Base-by-base conservation (phyloP, 2,329 filamentous ascomycete species). In the Raffaelea albimanens region DNA sequence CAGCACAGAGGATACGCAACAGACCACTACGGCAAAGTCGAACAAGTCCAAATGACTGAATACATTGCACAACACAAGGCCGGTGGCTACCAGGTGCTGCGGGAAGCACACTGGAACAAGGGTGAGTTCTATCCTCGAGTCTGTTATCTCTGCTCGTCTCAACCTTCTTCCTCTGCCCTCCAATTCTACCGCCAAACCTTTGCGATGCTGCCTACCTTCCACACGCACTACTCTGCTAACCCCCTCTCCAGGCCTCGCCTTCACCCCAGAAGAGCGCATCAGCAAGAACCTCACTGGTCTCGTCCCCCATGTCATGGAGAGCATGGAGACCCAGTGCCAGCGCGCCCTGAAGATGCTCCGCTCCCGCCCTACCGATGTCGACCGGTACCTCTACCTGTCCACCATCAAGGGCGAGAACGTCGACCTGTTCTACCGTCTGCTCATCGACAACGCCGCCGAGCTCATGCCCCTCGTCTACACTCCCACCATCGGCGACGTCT, bases 401-500 rank as follows among this genome's bases (percentile, higher is more conserved):
- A 74, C 78, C 54, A 68, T 91, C 64, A 85, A 88, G 68, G 76
- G 76, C 62, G 78, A 82, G 58, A 91, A 90, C 63, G 76, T 80
- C 52, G 83, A 91, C 63, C 77, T 93, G 50, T 93, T 91, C 73
- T 91, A 88, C 72, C 79, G 87, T 55, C 75, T 91, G 53, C 72
- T 91, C 53, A 85, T 88, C 54, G 79, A 87, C 66, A 55, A 91
- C 67, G 69, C 83, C 51, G 73, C 83, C 68, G 84, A 89, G 59
- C 70, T 91, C 56, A 90, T 88, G 69, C 87, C 87, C 43, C 71
- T 91, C 55, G 87, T 93, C 59, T 93, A 93, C 71, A 93, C 87
- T 18, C 87, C 87, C 41, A 90, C 86, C 60, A 89, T 98, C 59
- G 93, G 93, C 59, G 91, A 97, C 64, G 93, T 95, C 56, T 98